phyloP scores from a whole-genome alignment of 2,329 filamentous ascomycete species.

The Pseudocercospora macadamiae region DNA sequence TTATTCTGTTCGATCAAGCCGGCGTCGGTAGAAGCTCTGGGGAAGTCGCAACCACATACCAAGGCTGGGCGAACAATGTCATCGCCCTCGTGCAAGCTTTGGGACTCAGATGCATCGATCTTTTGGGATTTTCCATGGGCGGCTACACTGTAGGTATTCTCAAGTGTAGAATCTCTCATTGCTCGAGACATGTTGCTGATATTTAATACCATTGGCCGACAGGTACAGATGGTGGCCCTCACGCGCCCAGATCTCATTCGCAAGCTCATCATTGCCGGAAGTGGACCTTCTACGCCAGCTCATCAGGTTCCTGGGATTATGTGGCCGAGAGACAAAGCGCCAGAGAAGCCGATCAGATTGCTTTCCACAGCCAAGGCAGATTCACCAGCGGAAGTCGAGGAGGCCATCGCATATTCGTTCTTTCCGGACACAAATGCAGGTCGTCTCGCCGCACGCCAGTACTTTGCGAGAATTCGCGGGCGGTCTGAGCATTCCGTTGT shows the following conservation, averaged over 20 bases:
- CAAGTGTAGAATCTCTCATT: too few relatives aligned
- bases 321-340: neutral
- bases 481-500: too few relatives aligned
- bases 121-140: slow-evolving; percentile 55
- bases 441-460: neutral
- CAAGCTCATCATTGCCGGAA: slow-evolving; percentile 7
- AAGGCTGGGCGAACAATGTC: slow-evolving; percentile 40
- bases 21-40: slow-evolving; percentile 53
- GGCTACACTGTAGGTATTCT: slow-evolving; percentile 9
- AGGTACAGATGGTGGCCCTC: slow-evolving; percentile 15
- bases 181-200: too few relatives aligned
- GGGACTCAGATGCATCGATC: slow-evolving; percentile 44
- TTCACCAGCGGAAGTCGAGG: neutral
- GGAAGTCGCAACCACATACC: slow-evolving; percentile 45
- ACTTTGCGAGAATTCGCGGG: slow-evolving; percentile 5
- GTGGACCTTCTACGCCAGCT: neutral
- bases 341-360: neutral
- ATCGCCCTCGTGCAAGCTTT: slow-evolving; percentile 37
- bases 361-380: neutral
- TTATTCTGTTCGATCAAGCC: slow-evolving; percentile 54
- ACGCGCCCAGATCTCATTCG: slow-evolving; percentile 1
- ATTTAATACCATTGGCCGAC: too few relatives aligned
- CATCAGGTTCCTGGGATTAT: neutral
- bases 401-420: neutral
- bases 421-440: neutral